These are phyloP conservation scores for Silene latifolia DNA, from an alignment of 148 eudicot genomes.

Conservation along the genomic window DNA sequence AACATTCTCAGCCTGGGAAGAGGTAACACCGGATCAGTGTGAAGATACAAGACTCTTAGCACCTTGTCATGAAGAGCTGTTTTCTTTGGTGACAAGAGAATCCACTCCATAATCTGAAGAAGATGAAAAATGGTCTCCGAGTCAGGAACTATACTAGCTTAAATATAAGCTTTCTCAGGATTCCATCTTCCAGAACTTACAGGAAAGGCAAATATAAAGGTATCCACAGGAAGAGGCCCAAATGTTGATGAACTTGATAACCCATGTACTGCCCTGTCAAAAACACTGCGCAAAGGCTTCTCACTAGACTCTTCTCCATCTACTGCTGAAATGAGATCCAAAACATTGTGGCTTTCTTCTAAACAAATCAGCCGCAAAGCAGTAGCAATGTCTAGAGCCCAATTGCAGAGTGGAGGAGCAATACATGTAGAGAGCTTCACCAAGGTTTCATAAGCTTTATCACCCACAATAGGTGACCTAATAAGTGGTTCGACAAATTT, in stretches of 20 bases:
- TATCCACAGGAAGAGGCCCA: conserved; percentile 93
- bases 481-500: conserved; percentile 75
- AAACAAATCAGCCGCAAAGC: conserved; percentile 62
- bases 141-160: neutral
- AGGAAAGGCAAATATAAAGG: conserved; percentile 81
- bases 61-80: conserved; percentile 85
- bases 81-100: conserved; percentile 81
- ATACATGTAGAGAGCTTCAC: conserved; percentile 86
- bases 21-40: conserved; percentile 87
- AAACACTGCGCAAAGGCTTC: conserved; percentile 53
- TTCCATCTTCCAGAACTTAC: conserved; percentile 34
- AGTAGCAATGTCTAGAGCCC: conserved; percentile 92
- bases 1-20: conserved; percentile 93
- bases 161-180: neutral
- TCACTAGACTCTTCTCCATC: conserved; percentile 40
- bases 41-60: conserved; percentile 74
- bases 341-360: conserved; percentile 49
- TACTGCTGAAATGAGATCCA: conserved; percentile 51
- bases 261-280: conserved; percentile 68
- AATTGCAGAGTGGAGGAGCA: conserved; percentile 78
- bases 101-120: conserved; percentile 77
- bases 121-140: neutral
- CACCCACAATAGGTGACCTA: conserved; percentile 70
- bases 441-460: conserved; percentile 78
- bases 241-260: conserved; percentile 69